Evolutionary conservation across 2,329 filamentous ascomycete genomes (phyloP).

Genomic region (Claviceps fusiformis): DNA sequence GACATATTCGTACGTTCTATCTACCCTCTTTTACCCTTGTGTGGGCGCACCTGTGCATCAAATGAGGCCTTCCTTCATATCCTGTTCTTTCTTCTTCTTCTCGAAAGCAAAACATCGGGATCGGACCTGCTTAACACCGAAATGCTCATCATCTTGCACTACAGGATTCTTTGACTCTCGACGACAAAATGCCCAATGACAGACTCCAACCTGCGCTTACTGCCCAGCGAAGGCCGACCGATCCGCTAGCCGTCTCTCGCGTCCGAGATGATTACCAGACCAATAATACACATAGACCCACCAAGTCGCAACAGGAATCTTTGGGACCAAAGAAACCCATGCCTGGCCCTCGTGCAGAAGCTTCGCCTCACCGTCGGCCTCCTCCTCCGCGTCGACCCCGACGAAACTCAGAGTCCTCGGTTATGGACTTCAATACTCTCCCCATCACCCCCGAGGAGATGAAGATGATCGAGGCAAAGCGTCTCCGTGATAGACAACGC

Average conservation of each 20-base stretch:
- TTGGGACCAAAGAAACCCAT: constrained; percentile 31
- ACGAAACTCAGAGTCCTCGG: constrained; percentile 69
- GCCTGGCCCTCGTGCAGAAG: constrained; percentile 16
- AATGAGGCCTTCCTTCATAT: neutral
- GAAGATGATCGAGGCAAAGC: constrained; percentile 23
- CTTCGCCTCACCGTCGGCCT: constrained; percentile 22
- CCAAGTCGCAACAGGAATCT: constrained; percentile 54
- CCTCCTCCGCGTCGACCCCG: constrained; percentile 38
- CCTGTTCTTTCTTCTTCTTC: neutral
- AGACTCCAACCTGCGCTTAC: constrained; percentile 24
- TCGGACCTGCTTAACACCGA: neutral
- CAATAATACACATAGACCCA: constrained; percentile 39
- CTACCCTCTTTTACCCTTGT: neutral
- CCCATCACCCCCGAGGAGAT: constrained; percentile 42
- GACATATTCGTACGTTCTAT: constrained; percentile 60
- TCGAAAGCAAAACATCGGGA: neutral
- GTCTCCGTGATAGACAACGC: constrained; percentile 12
- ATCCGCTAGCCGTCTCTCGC: constrained; percentile 11
- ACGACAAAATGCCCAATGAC: constrained; percentile 36
- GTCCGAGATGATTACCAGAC: constrained; percentile 31
- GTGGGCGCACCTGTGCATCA: neutral
- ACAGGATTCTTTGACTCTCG: constrained; percentile 55
- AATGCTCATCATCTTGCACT: constrained; percentile 7
- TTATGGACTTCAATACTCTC: constrained; percentile 44
- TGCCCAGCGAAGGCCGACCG: constrained; percentile 23